Conservation (phyloP, 2,329 filamentous ascomycete genomes). For the Xylaria sp. region DNA sequence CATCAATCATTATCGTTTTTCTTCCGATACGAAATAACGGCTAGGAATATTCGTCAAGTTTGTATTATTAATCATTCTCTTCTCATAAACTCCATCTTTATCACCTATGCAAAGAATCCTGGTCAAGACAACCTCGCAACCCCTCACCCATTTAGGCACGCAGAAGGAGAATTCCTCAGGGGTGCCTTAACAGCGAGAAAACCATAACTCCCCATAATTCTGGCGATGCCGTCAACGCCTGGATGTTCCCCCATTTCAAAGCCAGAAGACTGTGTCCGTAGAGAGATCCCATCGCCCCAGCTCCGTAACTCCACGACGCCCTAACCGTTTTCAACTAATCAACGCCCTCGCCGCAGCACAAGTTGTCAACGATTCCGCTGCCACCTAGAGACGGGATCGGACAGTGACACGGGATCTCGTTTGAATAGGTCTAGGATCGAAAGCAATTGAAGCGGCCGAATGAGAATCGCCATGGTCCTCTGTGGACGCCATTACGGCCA, state of each 20-base stretch:
- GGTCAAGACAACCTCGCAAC: not conserved
- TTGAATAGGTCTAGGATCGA: constrained; percentile 44
- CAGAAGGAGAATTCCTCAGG: not conserved
- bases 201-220: not conserved
- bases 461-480: constrained; percentile 63
- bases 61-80: not conserved
- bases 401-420: not conserved
- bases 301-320: not conserved
- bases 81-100: constrained; percentile 1
- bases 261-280: not conserved
- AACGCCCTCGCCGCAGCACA: not conserved
- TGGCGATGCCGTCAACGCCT: constrained; percentile 1
- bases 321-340: not conserved
- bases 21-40: not conserved
- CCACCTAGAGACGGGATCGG: not conserved
- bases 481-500: constrained; percentile 59
- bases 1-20: not conserved
- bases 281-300: not conserved
- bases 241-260: not conserved
- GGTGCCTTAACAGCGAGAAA: not conserved
- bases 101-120: not conserved
- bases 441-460: constrained; percentile 65
- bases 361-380: not conserved
- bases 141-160: not conserved
- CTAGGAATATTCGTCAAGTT: not conserved